Conservation (phyloP, 2,329 filamentous ascomycete genomes). For the Aspergillus sojae region DNA sequence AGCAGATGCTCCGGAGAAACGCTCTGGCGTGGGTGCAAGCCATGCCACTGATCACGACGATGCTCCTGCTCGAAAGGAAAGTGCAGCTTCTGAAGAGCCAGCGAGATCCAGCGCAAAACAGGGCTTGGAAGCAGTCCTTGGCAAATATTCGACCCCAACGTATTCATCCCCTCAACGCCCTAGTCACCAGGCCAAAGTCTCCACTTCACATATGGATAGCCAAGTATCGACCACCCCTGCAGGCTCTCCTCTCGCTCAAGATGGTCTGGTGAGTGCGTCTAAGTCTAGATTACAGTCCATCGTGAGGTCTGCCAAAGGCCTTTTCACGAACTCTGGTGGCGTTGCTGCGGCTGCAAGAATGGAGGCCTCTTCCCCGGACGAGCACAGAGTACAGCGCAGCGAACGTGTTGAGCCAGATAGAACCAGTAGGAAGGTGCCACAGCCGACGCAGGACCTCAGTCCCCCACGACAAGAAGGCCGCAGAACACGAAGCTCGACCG, state of each 20-base stretch:
- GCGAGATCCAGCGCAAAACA: conserved; percentile 20
- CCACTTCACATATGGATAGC: conserved; percentile 60
- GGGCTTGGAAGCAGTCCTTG: conserved; percentile 49
- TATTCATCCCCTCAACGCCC: conserved; percentile 55
- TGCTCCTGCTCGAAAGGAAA: conserved; percentile 8
- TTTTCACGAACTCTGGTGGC: conserved; percentile 75
- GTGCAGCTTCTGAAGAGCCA: conserved; percentile 17
- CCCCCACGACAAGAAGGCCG: conserved; percentile 43
- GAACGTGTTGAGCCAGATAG: conserved; percentile 31
- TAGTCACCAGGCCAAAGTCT: conserved; percentile 62
- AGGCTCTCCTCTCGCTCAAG: conserved; percentile 61
- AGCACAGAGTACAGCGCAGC: conserved; percentile 31
- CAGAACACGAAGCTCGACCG: conserved; percentile 61
- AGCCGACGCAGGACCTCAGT: conserved; percentile 29
- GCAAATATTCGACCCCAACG: conserved; percentile 67
- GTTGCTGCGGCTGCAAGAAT: conserved; percentile 61
- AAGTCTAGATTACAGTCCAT: conserved; percentile 93
- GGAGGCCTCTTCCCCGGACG: conserved; percentile 53
- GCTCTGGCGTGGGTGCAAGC: conserved; percentile 29
- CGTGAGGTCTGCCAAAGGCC: conserved; percentile 80
- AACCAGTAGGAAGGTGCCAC: conserved; percentile 21
- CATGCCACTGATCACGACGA: conserved; percentile 15
- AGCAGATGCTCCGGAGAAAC: conserved; percentile 62
- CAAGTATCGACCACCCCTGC: conserved; percentile 59
- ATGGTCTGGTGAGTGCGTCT: conserved; percentile 85